Evolutionary conservation across 371 early-diverging fungal genomes (phyloP), one percentile per base, ranked within the genome.

Genomic region (Rhizopus stolonifer): DNA sequence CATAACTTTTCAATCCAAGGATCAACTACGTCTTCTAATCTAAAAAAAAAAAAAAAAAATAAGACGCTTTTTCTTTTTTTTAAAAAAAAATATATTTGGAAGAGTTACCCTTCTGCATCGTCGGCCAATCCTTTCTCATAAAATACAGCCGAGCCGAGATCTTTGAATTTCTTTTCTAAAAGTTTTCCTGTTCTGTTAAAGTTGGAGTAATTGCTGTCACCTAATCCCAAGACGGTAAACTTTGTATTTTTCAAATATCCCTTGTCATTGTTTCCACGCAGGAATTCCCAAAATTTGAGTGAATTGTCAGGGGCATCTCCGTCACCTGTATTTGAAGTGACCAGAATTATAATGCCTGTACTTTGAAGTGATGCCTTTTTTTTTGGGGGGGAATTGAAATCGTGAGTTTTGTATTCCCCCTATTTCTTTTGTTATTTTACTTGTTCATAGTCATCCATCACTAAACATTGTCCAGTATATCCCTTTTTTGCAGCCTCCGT

Each of bases 301-400:
- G 93, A 78, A 70, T 95, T 94, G 62, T 94, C 94, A 4, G 97
- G 97, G 26, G 95, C 88, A 61, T 96, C 97, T 17, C 97, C 97
- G 66, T 96, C 95, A 14, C 96, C 97, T 0, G 95, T 94, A n/a
- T 92, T 94, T 8, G 95, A 92, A 31, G 83, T 72, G 0, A 96
- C 88, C 56, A 93, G 75, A 18, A 96, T 86, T 1, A 89, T 65
- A 2, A 87, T 77, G 18, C 82, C 77, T 15, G 80, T 69, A 21
- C 65, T 64, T 19, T 71, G 62, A 17, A 85, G 49, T 38, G 64
- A 52, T 19, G 64, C 69, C 78, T 77, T 29, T 29, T 29, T 29
- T 29, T 9, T 29, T n/a, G n/a, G n/a, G n/a, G n/a, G n/a, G n/a
- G n/a, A n/a, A 54, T 23, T 21, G 25, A 21, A 14, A 26, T 13